A percentile compares a stretch with the other conserved stretches of the same genome.
Conservation (phyloP, 2,329 filamentous ascomycete species). For the Apiospora marii region DNA sequence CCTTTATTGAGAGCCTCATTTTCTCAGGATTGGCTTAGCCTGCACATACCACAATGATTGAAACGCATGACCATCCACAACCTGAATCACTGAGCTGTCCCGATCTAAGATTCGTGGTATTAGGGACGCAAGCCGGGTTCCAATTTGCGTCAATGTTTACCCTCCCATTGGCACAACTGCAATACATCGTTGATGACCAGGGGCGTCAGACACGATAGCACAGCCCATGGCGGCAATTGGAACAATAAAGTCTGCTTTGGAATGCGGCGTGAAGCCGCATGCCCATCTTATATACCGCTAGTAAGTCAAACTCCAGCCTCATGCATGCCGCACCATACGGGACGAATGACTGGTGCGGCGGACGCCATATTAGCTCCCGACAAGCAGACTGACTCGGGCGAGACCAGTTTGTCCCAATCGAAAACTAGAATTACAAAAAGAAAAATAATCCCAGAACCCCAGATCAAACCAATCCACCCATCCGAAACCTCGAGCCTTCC, state of each 20-base stretch:
- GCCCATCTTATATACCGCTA: background rate
- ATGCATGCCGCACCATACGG: background rate
- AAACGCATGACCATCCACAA: no score
- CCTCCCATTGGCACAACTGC: background rate
- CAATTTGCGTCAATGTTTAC: background rate
- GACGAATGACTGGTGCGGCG: background rate
- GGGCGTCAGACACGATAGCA: no score
- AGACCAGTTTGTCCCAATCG: background rate
- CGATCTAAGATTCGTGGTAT: accelerated
- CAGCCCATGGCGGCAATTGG: background rate
- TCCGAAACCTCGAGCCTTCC: background rate
- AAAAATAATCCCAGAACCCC: background rate
- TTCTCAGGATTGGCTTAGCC: no score
- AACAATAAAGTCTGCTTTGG: background rate
- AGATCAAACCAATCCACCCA: background rate
- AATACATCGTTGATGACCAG: background rate
- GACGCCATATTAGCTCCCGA: background rate
- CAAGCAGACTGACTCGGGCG: background rate
- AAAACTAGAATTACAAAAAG: background rate
- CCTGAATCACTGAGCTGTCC: no score
- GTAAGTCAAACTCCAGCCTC: background rate
- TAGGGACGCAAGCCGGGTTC: background rate
- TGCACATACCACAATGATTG: no score
- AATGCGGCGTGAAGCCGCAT: background rate
- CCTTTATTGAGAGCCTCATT: no score